Evolutionary conservation across 139 green algal species (phyloP).

Genomic region (Micractinium sp.): DNA sequence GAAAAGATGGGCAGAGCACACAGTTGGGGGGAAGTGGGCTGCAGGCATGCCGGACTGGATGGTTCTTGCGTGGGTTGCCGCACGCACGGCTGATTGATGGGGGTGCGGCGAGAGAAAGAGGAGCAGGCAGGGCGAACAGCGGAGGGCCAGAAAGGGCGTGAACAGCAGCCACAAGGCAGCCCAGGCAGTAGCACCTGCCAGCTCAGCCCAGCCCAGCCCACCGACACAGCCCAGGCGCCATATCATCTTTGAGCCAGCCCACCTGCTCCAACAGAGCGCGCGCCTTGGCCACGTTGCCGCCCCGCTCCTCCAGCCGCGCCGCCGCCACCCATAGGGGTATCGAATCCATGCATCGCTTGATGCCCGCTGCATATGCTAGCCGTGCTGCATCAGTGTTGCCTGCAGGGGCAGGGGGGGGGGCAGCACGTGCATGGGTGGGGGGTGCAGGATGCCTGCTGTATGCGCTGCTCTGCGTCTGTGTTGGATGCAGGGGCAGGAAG

Average conservation of each 20-base stretch:
- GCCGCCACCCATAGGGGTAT: conserved; percentile 78
- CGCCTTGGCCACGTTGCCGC: conserved; percentile 71
- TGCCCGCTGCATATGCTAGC: conserved; percentile 50
- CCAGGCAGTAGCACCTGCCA: background rate
- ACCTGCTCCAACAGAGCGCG: conserved; percentile 81
- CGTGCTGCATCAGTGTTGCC: conserved; percentile 46
- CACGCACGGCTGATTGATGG: no score
- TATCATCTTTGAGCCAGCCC: conserved; percentile 19
- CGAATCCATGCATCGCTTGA: conserved; percentile 68
- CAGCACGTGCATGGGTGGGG: background rate
- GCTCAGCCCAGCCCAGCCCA: background rate
- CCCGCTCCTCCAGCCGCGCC: conserved; percentile 83
- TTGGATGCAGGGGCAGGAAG: no score
- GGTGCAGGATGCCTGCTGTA: background rate
- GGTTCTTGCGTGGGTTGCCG: no score
- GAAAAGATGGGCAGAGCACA: no score
- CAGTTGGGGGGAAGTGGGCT: no score
- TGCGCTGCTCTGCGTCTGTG: background rate
- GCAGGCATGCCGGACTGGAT: no score
- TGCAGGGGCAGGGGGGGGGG: background rate
- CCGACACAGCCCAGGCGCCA: no score
- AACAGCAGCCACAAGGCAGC: background rate
- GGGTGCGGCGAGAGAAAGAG: background rate
- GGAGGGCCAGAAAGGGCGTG: no score
- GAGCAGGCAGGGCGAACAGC: background rate